These are phyloP conservation scores for Stramenopiles sp. DNA, from an alignment of 352 stramenopile species.

Conservation along the genomic window DNA sequence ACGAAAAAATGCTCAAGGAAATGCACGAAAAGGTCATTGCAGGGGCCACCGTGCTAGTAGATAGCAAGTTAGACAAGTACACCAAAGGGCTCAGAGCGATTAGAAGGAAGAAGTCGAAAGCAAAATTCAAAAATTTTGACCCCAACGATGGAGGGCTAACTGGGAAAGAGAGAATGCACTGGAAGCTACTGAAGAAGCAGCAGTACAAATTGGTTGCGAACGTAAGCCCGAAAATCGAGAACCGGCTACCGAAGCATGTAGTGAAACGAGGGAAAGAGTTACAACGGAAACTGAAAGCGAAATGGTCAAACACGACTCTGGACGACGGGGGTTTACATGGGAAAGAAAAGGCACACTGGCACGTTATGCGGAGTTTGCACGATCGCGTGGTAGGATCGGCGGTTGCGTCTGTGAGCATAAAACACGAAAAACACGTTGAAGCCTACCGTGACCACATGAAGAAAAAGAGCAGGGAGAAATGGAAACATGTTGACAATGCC, in stretches of 20 bases:
- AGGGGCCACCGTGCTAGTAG: not conserved
- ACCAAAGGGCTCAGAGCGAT: not conserved
- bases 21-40: constrained; percentile 10
- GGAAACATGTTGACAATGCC: not conserved
- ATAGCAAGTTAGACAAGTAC: constrained; percentile 6
- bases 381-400: not conserved
- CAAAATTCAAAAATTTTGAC: constrained; percentile 11
- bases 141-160: not conserved
- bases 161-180: not conserved
- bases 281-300: not conserved
- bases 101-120: not conserved
- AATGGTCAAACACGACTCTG: constrained; percentile 5
- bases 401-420: not conserved
- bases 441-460: not conserved
- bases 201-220: not conserved
- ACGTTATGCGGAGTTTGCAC: not conserved
- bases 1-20: not conserved
- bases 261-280: not conserved
- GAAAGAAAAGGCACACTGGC: not conserved
- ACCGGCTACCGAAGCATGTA: not conserved
- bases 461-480: not conserved
- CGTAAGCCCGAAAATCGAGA: not conserved
- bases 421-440: constrained; percentile 2
- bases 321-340: not conserved
- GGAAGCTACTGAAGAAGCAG: not conserved